Evolutionary conservation across 495 filamentous ascomycete genomes (phyloP).

Genomic region (Letharia columbiana): DNA sequence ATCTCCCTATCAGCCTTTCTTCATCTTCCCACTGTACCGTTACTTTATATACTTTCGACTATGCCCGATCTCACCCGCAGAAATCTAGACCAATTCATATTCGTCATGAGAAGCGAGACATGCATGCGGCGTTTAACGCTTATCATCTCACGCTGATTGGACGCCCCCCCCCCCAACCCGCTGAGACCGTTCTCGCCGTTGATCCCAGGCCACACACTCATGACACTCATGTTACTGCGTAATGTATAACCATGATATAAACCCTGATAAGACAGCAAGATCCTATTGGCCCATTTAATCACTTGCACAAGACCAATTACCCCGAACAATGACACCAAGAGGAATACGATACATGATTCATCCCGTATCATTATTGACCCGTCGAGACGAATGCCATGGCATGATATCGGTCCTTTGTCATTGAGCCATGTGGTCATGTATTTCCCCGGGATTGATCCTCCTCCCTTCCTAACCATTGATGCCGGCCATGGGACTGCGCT

Average conservation of each 20-base stretch:
- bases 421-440: neutral
- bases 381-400: too few species aligned
- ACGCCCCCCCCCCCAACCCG: neutral
- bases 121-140: neutral
- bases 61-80: neutral
- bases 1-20: too few species aligned
- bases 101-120: neutral
- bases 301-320: neutral
- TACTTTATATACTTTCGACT: too few species aligned
- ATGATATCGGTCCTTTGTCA: too few species aligned
- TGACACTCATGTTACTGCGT: neutral
- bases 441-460: neutral
- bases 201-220: neutral
- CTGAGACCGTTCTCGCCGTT: neutral
- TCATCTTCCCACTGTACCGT: too few species aligned
- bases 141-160: slow-evolving; percentile 4
- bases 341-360: too few species aligned
- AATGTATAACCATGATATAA: neutral
- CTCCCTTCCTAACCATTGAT: neutral
- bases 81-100: neutral
- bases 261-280: neutral
- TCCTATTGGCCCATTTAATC: neutral
- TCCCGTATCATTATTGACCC: too few species aligned
- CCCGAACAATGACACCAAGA: neutral
- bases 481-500: neutral